Base-by-base conservation (phyloP, 495 filamentous ascomycete species). In the Neurospora discreta region DNA sequence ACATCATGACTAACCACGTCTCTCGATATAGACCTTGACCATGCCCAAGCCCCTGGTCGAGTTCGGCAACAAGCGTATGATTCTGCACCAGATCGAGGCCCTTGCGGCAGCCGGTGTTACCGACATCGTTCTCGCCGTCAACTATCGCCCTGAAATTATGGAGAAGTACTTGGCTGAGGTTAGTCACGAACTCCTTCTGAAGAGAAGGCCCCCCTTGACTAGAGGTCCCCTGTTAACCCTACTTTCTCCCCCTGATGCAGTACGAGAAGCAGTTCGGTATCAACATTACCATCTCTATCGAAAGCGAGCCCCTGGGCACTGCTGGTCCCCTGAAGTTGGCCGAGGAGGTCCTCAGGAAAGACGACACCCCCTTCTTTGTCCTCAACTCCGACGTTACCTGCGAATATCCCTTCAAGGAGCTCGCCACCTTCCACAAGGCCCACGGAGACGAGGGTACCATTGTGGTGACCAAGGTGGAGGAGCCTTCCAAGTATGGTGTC, bases 61-160 rank as follows among this genome's bases (percentile, higher is more conserved):
- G 84, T 99, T 99, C 81, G 94, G 89, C 76, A 99, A 99, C 87
- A 93, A 93, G 81, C 95, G 94, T 76, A 99, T 99, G 95, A 99
- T 99, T 83, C 86, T 95, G 74, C 95, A 99, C 85, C 95, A 99
- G 82, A 92, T 99, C 76, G 94, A 98, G 83, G 92, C 92, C 76
- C 85, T 99, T 77, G 95, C 96, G 75, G 92, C 92, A 74, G 95
- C 94, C 39, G 95, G 95, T 80, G 95, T 98, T 43, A 98, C 95
- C 73, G 94, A 98, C 84, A 97, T 99, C 78, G 96, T 99, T 44
- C 86, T 99, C 72, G 95, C 96, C 71, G 95, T 99, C 80, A 99
- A 99, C 86, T 99, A 99, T 85, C 90, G 95, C 74, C 95, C 95
- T 38, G 96, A 99, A 86, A 86, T 99, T 76, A 99, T 99, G 95